phyloP scores from a whole-genome alignment of 805 yeast species.

The Saccharomycopsis selenospora region DNA sequence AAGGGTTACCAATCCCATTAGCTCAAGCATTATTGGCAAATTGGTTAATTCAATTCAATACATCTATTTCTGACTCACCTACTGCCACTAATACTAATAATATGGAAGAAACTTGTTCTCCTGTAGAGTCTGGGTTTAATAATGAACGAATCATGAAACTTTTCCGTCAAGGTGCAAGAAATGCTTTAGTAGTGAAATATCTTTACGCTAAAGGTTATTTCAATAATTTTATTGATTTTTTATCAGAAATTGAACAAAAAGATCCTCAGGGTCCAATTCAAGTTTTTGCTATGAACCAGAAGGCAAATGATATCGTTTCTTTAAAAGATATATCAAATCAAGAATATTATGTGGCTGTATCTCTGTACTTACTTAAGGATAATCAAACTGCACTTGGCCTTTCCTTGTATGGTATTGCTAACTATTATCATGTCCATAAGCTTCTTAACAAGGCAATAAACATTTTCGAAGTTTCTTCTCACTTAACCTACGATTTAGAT shows the following conservation, averaged over 20 bases:
- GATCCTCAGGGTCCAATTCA: neutral
- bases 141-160: slow-evolving; percentile 9
- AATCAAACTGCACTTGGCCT: slow-evolving; percentile 19
- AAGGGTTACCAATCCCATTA: slow-evolving; percentile 20
- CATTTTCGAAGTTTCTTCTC: slow-evolving; percentile 16
- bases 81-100: neutral
- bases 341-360: slow-evolving; percentile 12
- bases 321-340: slow-evolving; percentile 11
- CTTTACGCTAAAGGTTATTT: slow-evolving; percentile 9
- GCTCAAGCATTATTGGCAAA: slow-evolving; percentile 18
- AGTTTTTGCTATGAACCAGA: neutral
- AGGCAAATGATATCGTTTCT: neutral
- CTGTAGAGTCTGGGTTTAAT: slow-evolving; percentile 1
- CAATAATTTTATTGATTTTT: slow-evolving; percentile 5
- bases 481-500: slow-evolving; percentile 18
- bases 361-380: slow-evolving; percentile 14
- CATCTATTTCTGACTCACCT: neutral
- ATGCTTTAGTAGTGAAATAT: slow-evolving; percentile 6
- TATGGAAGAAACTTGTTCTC: neutral
- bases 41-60: slow-evolving; percentile 20
- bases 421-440: slow-evolving; percentile 12
- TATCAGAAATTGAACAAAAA: slow-evolving; percentile 4
- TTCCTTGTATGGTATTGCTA: slow-evolving; percentile 19
- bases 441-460: slow-evolving; percentile 16
- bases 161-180: slow-evolving; percentile 17